These are phyloP conservation scores for Chamaecyparis obtusa DNA, from an alignment of 75 land plant species.

Conservation along the genomic window DNA sequence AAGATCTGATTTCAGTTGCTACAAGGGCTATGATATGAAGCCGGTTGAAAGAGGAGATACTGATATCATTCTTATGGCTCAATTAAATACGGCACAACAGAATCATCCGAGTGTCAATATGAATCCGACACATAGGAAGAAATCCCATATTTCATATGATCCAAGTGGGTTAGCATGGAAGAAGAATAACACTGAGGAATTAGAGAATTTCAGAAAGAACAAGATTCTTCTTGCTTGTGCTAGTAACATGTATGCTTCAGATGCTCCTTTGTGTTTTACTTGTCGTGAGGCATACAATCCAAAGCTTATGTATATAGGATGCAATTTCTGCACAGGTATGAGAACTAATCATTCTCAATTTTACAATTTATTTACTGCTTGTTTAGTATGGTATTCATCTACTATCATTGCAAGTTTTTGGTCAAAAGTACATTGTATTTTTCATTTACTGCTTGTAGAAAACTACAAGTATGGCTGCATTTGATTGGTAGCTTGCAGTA, in stretches of 20 bases:
- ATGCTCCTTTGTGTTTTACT: slow-evolving; percentile 38
- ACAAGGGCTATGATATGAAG: neutral
- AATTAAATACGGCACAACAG: neutral
- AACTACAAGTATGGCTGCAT: neutral
- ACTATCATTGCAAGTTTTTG: neutral
- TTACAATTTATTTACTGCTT: neutral
- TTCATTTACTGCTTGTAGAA: neutral
- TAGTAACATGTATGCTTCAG: neutral
- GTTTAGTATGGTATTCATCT: neutral
- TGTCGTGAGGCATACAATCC: slow-evolving; percentile 39
- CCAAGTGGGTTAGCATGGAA: slow-evolving; percentile 56
- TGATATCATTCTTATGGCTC: neutral
- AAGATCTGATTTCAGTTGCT: neutral
- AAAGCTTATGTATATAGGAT: slow-evolving; percentile 38
- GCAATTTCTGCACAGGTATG: slow-evolving; percentile 70
- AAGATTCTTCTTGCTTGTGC: slow-evolving; percentile 29
- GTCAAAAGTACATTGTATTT: neutral
- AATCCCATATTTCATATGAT: neutral
- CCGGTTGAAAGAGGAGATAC: neutral
- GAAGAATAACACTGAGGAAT: slow-evolving; percentile 37
- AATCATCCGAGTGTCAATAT: neutral
- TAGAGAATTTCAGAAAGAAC: slow-evolving; percentile 27
- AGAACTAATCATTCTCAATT: neutral
- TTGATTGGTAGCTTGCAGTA: neutral
- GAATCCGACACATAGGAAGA: neutral